These are phyloP conservation scores for Talaromyces pinophilus DNA, from an alignment of 2,329 filamentous ascomycete genomes.

Conservation along the genomic window DNA sequence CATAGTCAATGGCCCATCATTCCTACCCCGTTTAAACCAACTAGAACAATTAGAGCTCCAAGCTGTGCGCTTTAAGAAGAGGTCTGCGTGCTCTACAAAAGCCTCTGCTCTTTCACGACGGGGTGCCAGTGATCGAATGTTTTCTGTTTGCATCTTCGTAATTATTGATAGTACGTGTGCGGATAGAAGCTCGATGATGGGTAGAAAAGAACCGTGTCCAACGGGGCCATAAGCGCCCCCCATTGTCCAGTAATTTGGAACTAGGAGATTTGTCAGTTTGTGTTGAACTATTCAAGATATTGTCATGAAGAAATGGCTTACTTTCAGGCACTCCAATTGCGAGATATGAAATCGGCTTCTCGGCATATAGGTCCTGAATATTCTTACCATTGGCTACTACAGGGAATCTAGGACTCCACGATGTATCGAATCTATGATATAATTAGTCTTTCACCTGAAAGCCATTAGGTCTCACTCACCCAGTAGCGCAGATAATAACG, in stretches of 20 bases:
- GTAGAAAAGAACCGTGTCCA: conserved; percentile 45
- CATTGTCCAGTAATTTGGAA: conserved; percentile 48
- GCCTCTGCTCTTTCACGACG: conserved; percentile 33
- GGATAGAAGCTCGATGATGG: conserved; percentile 45
- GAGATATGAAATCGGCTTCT: no score
- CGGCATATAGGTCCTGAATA: no score
- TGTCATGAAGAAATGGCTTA: no score
- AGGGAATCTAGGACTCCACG: no score
- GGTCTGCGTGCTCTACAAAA: conserved; percentile 45
- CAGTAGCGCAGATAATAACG: conserved; percentile 22
- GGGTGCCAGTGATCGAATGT: conserved; percentile 44
- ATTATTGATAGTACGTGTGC: conserved; percentile 45
- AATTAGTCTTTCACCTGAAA: no score
- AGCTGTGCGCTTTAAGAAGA: conserved; percentile 43
- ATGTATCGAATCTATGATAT: no score
- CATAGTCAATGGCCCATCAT: conserved; percentile 34
- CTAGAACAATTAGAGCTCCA: conserved; percentile 38
- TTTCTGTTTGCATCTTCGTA: conserved; percentile 44
- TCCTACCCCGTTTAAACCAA: conserved; percentile 42
- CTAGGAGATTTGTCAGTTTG: background rate
- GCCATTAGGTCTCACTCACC: no score
- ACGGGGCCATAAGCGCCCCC: conserved; percentile 47
- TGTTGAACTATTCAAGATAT: no score
- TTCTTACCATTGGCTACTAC: no score
- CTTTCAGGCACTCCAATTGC: no score